Conservation (phyloP, 2,329 filamentous ascomycete species). For the Myriosclerotinia scirpicola region DNA sequence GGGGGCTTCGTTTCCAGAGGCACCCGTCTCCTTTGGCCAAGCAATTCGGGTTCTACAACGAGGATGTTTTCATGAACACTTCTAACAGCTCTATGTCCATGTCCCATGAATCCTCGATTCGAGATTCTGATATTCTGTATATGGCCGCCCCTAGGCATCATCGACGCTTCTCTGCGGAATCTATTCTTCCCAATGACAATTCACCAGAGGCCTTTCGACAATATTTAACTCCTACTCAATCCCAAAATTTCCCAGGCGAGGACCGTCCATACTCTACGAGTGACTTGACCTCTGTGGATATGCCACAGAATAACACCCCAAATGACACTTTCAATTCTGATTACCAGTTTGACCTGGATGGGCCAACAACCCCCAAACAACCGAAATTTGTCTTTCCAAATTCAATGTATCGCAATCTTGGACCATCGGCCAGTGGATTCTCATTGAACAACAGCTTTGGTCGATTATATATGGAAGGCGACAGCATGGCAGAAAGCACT, state of each 20-base stretch:
- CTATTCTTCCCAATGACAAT: background rate
- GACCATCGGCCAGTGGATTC: background rate
- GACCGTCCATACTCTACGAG: slow-evolving; percentile 28
- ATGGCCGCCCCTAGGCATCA: slow-evolving; percentile 5
- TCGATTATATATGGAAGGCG: slow-evolving; percentile 9
- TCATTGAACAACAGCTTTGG: slow-evolving; percentile 15
- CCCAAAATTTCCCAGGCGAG: slow-evolving; percentile 10
- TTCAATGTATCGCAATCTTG: background rate
- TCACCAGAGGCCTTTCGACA: slow-evolving; percentile 12
- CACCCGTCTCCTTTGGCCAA: background rate
- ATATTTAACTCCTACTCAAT: slow-evolving; percentile 11
- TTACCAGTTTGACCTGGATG: background rate
- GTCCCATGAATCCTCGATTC: background rate
- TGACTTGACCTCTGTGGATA: slow-evolving; percentile 25
- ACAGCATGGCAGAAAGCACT: slow-evolving; percentile 6
- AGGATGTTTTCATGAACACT: background rate
- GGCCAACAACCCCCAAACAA: slow-evolving; percentile 14
- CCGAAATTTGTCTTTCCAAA: slow-evolving; percentile 6
- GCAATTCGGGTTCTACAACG: background rate
- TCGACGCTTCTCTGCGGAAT: background rate
- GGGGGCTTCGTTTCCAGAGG: background rate
- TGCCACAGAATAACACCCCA: slow-evolving; percentile 24
- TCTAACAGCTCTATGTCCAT: background rate
- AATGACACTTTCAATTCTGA: slow-evolving; percentile 12
- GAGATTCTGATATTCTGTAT: slow-evolving; percentile 19